Percentiles rank a stretch among this genome's conserved stretches.
phyloP scores from a whole-genome alignment of 1,284 basidiomycete species.

The Rhizopogon hawkerae region DNA sequence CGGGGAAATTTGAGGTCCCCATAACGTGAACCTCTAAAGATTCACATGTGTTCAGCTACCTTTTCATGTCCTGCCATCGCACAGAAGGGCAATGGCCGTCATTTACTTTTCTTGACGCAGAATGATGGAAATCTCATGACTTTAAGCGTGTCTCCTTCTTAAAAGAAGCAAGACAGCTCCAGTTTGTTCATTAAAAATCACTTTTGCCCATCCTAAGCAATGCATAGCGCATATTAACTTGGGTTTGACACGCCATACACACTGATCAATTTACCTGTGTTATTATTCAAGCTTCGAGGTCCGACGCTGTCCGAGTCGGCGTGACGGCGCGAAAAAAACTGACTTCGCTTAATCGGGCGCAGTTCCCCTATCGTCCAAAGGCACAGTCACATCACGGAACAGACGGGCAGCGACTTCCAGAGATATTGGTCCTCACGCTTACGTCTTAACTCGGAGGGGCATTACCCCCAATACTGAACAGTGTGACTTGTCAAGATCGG shows the following conservation, averaged over 20 bases:
- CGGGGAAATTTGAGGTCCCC: background rate
- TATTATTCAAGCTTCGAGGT: background rate
- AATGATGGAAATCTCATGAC: background rate
- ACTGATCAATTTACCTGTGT: background rate
- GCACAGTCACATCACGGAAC: background rate
- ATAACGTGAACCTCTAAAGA: background rate
- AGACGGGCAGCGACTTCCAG: background rate
- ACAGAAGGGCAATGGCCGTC: background rate
- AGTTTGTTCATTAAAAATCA: background rate
- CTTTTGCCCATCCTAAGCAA: background rate
- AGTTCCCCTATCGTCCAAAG: background rate
- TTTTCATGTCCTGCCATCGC: background rate
- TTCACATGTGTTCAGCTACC: background rate
- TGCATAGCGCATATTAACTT: background rate
- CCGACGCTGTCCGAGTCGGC: background rate
- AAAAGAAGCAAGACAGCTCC: background rate
- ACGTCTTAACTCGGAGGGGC: slow-evolving; percentile 16
- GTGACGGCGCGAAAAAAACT: background rate
- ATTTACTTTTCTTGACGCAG: background rate
- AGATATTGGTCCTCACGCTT: slow-evolving; percentile 8
- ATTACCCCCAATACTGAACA: slow-evolving; percentile 2
- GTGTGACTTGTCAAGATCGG: slow-evolving; percentile 13
- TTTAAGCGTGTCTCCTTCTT: background rate
- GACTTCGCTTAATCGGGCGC: background rate
- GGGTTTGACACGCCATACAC: background rate